A percentile compares a stretch with the other conserved stretches of the same genome.
Conservation (phyloP, 116 monocot species). For the Dioscorea cayenensis region DNA sequence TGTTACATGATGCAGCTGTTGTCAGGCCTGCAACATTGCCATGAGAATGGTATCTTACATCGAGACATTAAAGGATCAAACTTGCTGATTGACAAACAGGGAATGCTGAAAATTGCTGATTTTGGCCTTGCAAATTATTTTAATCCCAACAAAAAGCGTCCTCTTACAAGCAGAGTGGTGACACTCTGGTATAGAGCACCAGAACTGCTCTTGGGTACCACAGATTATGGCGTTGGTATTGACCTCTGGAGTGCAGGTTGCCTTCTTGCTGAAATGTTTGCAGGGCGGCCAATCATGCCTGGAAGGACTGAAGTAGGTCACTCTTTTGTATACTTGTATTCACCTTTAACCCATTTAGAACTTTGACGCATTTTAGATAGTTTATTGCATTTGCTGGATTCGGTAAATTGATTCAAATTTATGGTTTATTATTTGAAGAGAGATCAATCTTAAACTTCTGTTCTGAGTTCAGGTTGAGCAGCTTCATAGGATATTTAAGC, state of each 20-base stretch:
- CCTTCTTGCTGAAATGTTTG: constrained; percentile 52
- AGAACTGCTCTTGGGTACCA: constrained; percentile 39
- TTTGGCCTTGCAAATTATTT: constrained; percentile 60
- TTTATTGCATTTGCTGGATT: background rate
- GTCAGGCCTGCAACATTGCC: constrained; percentile 48
- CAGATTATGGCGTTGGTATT: constrained; percentile 49
- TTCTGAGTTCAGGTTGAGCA: constrained; percentile 36
- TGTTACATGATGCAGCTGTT: constrained; percentile 47
- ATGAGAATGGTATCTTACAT: constrained; percentile 15
- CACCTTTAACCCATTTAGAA: background rate
- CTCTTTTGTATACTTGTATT: background rate
- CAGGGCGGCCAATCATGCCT: constrained; percentile 36
- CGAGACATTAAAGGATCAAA: too few species aligned
- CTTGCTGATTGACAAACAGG: constrained; percentile 30
- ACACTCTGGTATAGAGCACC: constrained; percentile 60
- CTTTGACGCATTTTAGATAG: background rate
- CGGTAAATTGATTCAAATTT: background rate
- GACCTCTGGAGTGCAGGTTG: constrained; percentile 63
- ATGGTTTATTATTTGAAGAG: background rate
- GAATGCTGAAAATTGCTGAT: constrained; percentile 58
- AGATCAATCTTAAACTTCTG: background rate
- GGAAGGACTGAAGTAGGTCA: constrained; percentile 39
- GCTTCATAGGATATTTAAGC: constrained; percentile 41
- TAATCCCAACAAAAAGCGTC: constrained; percentile 18
- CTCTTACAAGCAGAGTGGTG: constrained; percentile 50